Conservation (phyloP, 2,329 filamentous ascomycete genomes). For the Colletotrichum eremochloae region DNA sequence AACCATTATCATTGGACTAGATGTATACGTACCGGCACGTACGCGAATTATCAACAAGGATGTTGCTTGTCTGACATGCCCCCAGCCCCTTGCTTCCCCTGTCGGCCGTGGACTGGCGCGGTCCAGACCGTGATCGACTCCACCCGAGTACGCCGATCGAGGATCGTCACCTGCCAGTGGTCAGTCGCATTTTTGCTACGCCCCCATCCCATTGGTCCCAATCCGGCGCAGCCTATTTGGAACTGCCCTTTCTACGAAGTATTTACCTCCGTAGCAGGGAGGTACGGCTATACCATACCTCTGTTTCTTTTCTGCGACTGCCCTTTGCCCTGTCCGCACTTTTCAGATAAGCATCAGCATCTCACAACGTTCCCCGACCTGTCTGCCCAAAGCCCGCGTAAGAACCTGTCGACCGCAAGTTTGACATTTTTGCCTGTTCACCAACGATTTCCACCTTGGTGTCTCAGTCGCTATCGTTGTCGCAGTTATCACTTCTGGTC, state of each 20-base stretch:
- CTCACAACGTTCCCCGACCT: background rate
- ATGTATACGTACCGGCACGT: background rate
- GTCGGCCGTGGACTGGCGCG: slow-evolving; percentile 30
- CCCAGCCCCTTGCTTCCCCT: slow-evolving; percentile 9
- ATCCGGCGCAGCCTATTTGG: slow-evolving; percentile 13
- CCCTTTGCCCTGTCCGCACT: background rate
- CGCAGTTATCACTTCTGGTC: background rate
- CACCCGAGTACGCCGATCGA: slow-evolving; percentile 31
- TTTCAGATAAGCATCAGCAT: background rate
- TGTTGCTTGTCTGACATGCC: fast-evolving
- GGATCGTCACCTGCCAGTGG: slow-evolving; percentile 33
- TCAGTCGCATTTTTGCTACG: background rate
- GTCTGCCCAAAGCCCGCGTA: background rate
- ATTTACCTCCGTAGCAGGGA: background rate
- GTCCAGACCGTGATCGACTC: slow-evolving; percentile 36
- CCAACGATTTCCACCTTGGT: background rate
- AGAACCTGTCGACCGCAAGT: background rate
- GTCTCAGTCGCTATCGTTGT: background rate
- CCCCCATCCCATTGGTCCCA: slow-evolving; percentile 27
- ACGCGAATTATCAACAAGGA: background rate
- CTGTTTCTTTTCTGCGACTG: background rate
- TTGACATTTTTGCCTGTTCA: background rate
- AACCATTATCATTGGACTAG: background rate
- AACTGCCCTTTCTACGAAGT: background rate
- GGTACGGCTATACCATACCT: background rate